Percentiles rank a stretch among this genome's conserved stretches.
These are phyloP conservation scores for Stenogyne calaminthoides DNA, from an alignment of 305 asterid species.

Conservation along the genomic window DNA sequence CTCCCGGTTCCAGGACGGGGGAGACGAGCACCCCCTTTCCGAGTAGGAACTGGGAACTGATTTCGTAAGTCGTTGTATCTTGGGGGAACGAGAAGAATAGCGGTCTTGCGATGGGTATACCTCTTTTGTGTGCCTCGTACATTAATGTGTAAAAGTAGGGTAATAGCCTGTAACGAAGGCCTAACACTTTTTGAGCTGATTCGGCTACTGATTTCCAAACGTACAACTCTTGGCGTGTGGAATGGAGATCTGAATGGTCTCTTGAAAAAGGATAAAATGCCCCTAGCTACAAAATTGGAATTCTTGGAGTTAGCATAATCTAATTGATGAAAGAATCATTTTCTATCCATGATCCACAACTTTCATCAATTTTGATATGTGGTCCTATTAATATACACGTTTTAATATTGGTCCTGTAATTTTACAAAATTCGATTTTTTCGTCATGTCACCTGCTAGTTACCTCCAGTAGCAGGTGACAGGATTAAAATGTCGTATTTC, in stretches of 20 bases:
- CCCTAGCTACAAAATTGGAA: slow-evolving; percentile 58
- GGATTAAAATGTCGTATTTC: too few relatives aligned
- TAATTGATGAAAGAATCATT: too few relatives aligned
- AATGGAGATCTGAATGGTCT: slow-evolving; percentile 51
- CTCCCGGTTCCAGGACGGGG: slow-evolving; percentile 61
- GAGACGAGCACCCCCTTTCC: slow-evolving; percentile 79
- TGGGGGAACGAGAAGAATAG: slow-evolving; percentile 80
- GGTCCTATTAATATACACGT: too few relatives aligned
- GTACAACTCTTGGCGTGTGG: slow-evolving; percentile 69
- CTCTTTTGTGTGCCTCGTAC: slow-evolving; percentile 68
- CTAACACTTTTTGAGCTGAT: slow-evolving; percentile 68
- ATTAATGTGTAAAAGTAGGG: slow-evolving; percentile 76
- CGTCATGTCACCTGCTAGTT: too few relatives aligned
- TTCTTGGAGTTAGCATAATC: not conserved
- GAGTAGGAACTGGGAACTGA: slow-evolving; percentile 68
- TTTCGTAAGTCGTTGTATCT: slow-evolving; percentile 57
- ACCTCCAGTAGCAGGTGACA: too few relatives aligned
- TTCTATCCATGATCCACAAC: too few relatives aligned
- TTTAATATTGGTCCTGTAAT: too few relatives aligned
- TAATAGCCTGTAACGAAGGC: slow-evolving; percentile 68
- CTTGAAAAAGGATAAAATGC: slow-evolving; percentile 95
- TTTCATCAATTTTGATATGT: too few relatives aligned
- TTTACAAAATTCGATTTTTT: too few relatives aligned
- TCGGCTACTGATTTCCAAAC: slow-evolving; percentile 84
- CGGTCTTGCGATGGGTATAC: slow-evolving; percentile 79